Base-by-base conservation (phyloP, 2,329 filamentous ascomycete species). In the Zasmidium cellare region DNA sequence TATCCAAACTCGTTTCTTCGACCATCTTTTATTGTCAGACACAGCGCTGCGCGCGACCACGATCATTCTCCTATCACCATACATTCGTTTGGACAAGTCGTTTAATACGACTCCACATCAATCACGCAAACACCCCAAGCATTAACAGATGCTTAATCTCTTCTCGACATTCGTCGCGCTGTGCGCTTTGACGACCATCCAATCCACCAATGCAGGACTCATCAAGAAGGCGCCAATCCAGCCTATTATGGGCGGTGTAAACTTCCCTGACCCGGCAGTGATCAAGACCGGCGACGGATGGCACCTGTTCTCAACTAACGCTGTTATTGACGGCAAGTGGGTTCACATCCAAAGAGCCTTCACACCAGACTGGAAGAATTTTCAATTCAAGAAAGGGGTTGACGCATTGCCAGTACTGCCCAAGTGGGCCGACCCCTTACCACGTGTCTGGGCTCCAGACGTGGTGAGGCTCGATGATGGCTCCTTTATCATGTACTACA, bases 391-490 rank as follows among this genome's bases (percentile, higher is more conserved):
- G 20, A 69, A 75, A 14, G 31, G 71, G 63, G 19, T 67, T 57
- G 84, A 87, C 61, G 80, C 81, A 1, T 74, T 88, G 12, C 82
- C 84, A 0, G 70, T 73, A 3, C 61, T 80, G 3, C 78, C 78
- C 2, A 65, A 74, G 7, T 88, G 86, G 85, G 81, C 72, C 16
- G 59, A 67, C 18, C 19, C 58, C 16, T 78, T 79, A 2, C 69
- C 70, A 3, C 78, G 83, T 54, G 82, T 81, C 25, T 88, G 84
- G 84, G 85, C 85, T 0, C 86, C 85, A 6, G 84, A 87, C 65
- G 82, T 88, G 6, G 56, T 71, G 84, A 41, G 66, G 60, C 62
- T 69, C 11, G 52, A 61, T 11, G 68, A 73, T 28, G 65, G 66
- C 35, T 66, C 67, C 18, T 74, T 61, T 57, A 53, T 75, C n/a